phyloP scores from a whole-genome alignment of 1,139 yeast species.

The Debaryomyces subglobosus region DNA sequence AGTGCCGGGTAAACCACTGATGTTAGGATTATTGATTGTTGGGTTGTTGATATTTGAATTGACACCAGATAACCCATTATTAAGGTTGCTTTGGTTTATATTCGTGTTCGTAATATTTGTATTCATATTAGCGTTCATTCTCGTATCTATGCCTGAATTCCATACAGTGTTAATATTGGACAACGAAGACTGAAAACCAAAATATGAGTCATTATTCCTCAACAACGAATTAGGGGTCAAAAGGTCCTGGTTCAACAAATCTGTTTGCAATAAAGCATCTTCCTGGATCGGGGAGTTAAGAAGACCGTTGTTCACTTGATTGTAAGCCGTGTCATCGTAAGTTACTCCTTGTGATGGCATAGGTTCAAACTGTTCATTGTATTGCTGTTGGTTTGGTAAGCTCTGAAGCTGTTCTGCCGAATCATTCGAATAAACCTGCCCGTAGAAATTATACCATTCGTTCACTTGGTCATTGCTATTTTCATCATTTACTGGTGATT shows the following conservation, averaged over 20 bases:
- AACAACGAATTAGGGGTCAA: slow-evolving; percentile 4
- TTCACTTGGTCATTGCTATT: background rate
- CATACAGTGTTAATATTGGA: slow-evolving; percentile 3
- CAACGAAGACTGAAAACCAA: slow-evolving; percentile 19
- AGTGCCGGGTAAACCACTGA: background rate
- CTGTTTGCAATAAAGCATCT: background rate
- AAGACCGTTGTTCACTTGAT: slow-evolving; percentile 7
- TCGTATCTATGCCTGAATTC: slow-evolving; percentile 1
- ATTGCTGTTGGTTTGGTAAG: background rate
- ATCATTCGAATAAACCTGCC: slow-evolving; percentile 30
- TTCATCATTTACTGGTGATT: background rate
- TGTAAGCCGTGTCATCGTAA: slow-evolving; percentile 25
- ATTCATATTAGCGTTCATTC: background rate
- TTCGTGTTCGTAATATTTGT: background rate
- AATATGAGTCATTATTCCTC: slow-evolving; percentile 12
- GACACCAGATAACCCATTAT: background rate
- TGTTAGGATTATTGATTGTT: background rate
- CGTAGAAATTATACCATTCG: slow-evolving; percentile 14
- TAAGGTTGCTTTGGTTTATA: background rate
- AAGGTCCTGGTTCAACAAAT: slow-evolving; percentile 6
- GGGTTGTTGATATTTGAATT: background rate
- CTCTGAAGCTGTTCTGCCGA: slow-evolving; percentile 5
- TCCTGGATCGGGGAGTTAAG: slow-evolving; percentile 9
- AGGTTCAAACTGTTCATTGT: background rate
- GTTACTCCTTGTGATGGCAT: slow-evolving; percentile 20